Conservation (phyloP, 139 green algal genomes). For the Edaphochlamys debaryana region DNA sequence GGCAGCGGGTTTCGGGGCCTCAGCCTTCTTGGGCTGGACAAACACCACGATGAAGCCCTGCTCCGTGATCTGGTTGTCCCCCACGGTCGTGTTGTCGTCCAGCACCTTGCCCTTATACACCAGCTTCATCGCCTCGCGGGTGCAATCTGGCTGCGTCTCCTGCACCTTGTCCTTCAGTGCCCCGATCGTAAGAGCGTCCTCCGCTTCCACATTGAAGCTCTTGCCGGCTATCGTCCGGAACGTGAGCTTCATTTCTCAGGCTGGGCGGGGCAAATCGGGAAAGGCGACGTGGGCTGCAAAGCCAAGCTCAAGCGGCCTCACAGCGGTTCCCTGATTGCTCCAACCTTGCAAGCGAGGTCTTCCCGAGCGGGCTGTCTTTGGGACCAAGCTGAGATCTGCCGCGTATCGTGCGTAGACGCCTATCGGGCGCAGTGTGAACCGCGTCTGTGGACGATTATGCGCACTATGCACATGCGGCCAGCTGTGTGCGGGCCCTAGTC, state of each 20-base stretch:
- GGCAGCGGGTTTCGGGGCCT: slow-evolving; percentile 45
- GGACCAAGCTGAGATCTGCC: too few species aligned
- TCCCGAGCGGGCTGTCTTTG: too few species aligned
- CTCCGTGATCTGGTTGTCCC: slow-evolving; percentile 81
- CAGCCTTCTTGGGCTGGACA: slow-evolving; percentile 76
- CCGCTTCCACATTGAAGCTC: slow-evolving; percentile 82
- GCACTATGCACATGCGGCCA: too few species aligned
- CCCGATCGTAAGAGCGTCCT: slow-evolving; percentile 71
- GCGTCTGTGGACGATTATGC: too few species aligned
- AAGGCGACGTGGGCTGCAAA: too few species aligned
- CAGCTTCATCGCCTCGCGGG: slow-evolving; percentile 57
- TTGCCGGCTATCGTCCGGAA: slow-evolving; percentile 88
- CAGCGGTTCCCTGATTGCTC: too few species aligned
- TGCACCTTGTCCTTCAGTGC: slow-evolving; percentile 53
- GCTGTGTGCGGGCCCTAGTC: too few species aligned
- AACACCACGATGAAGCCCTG: slow-evolving; percentile 96
- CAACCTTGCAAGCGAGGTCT: too few species aligned
- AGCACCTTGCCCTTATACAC: slow-evolving; percentile 83
- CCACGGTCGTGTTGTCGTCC: slow-evolving; percentile 79
- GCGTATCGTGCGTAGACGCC: too few species aligned
- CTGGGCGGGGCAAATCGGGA: too few species aligned
- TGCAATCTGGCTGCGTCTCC: slow-evolving; percentile 28
- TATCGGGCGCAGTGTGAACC: too few species aligned
- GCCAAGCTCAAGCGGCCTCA: too few species aligned
- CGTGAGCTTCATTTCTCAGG: slow-evolving; percentile 84